Conservation (phyloP, 2,329 filamentous ascomycete species). For the Chaetomium globosum region DNA sequence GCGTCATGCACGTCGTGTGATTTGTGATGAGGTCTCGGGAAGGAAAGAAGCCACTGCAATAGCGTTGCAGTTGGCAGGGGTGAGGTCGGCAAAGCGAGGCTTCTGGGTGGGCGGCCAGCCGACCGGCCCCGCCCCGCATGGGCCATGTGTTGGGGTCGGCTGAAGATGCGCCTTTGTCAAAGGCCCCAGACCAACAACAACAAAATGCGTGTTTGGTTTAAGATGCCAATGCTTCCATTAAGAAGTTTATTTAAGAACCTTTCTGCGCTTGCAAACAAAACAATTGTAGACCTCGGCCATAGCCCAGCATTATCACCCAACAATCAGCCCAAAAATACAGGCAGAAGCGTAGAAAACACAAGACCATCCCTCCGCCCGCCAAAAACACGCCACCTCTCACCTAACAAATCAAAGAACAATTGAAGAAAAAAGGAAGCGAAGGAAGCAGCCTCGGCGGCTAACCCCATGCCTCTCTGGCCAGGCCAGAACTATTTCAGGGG, state of each 20-base stretch:
- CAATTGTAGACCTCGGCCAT: neutral
- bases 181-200: neutral
- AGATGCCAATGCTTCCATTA: no score
- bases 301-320: neutral
- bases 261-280: neutral
- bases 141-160: neutral
- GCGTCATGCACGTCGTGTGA: constrained; percentile 21
- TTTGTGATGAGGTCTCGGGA: constrained; percentile 21
- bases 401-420: neutral
- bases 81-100: constrained; percentile 26
- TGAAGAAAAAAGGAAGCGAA: neutral
- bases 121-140: neutral
- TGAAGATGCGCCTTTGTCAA: neutral
- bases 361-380: neutral
- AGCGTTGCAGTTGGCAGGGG: constrained; percentile 16
- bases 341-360: neutral
- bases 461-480: neutral
- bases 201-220: neutral
- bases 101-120: constrained; percentile 22
- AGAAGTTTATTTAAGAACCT: neutral
- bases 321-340: neutral
- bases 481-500: neutral
- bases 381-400: neutral
- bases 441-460: constrained; percentile 10
- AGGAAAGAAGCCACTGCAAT: constrained; percentile 15